Base-by-base conservation (phyloP, 345 rosid species). In the Salix exigua region DNA sequence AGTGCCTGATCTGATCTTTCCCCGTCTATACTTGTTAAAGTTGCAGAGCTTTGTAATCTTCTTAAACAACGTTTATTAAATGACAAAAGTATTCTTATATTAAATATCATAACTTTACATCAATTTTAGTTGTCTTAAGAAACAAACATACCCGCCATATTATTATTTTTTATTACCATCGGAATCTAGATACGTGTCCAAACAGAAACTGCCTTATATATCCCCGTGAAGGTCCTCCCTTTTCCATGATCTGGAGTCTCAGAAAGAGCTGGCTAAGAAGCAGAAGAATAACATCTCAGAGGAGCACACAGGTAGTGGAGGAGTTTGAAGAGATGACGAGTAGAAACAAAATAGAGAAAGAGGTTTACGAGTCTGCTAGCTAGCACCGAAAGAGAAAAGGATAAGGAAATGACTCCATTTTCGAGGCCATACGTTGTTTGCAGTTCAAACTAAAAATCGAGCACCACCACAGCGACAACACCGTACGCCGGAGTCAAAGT, bases 341-440 rank as follows among this genome's bases (percentile, higher is more conserved):
- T 19, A 87, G 97, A 86, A 93, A 92, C 86, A 86, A 83, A 74
- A 91, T 87, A n/a, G 99, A 93, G 78, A 85, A 89, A 82, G 83
- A 82, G 21, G 88, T 96, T 35, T 87, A 87, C 42, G 97, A 89
- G 18, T 96, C 97, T 77, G 91, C 97, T 79, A 66, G 89, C 90
- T 44, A 85, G 92, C 19, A 87, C 72, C 42, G 81, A 86, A 80
- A 86, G 86, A 87, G 99, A 93, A 78, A 92, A 87, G 71, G 97
- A 93, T 85, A 96, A 35, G 92, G 87, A 92, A 86, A 86, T 93
- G 96, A 96, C 97, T 92, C 7, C 89, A 92, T 86, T 93, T 96
- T 82, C 92, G 85, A 87, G 38, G 18, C 23, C 38, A 53, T 18
- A 17, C n/a, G 9, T 19, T 19, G 26, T 40, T 23, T 19, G 66